Evolutionary conservation across 192 early-diverging fungal species (phyloP).

Genomic region (Chytriomyces confervae): DNA sequence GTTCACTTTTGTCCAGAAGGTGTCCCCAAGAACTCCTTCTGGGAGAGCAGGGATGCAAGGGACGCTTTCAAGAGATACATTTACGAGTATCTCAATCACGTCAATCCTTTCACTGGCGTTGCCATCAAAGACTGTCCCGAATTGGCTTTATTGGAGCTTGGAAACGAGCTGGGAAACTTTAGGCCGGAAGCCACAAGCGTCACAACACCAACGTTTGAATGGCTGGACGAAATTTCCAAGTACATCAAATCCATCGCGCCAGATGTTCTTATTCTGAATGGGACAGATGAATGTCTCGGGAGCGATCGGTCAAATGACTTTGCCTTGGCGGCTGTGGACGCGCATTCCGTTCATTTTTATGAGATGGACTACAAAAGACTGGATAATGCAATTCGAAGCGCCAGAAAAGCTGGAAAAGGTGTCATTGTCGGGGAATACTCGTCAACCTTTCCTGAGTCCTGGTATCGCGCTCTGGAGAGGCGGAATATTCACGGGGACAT

Average conservation of each 20-base stretch:
- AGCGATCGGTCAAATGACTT: not conserved
- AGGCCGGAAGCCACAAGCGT: not conserved
- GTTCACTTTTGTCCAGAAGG: slow-evolving; percentile 6
- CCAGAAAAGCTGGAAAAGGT: not conserved
- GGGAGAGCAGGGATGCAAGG: slow-evolving; percentile 26
- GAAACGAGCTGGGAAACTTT: slow-evolving; percentile 37
- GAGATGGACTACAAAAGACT: not conserved
- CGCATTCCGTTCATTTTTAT: slow-evolving; percentile 1
- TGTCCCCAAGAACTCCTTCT: slow-evolving; percentile 41
- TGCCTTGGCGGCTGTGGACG: not conserved
- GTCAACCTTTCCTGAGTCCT: not conserved
- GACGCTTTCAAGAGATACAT: slow-evolving; percentile 47
- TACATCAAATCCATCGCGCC: slow-evolving; percentile 47
- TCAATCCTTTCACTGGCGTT: slow-evolving; percentile 48
- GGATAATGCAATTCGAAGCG: not conserved
- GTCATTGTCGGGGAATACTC: slow-evolving; percentile 11
- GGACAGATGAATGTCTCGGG: slow-evolving; percentile 17
- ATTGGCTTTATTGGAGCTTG: slow-evolving; percentile 39
- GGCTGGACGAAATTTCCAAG: slow-evolving; percentile 42
- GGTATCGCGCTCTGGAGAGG: not conserved
- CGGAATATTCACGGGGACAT: slow-evolving; percentile 1
- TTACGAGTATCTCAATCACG: slow-evolving; percentile 38
- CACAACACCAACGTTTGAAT: slow-evolving; percentile 11
- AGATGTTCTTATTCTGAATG: slow-evolving; percentile 44
- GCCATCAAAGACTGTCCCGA: slow-evolving; percentile 48